Evolutionary conservation across 2,329 filamentous ascomycete genomes (phyloP).

Genomic region (Epichloe gansuensis): DNA sequence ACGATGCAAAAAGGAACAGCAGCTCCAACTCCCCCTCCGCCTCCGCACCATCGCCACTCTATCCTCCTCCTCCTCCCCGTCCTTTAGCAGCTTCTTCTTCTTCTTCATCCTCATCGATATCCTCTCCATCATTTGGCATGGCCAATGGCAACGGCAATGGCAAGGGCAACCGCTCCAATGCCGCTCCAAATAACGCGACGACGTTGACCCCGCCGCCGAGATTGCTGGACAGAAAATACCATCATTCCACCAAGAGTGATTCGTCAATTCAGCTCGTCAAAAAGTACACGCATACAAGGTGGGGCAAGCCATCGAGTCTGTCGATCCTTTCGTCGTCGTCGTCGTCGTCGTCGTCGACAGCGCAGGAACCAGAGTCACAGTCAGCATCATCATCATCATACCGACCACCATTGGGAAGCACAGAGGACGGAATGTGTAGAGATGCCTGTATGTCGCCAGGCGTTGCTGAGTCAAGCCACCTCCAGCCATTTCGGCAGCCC

Average conservation of each 20-base stretch:
- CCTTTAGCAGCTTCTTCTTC: neutral
- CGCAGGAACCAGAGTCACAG: neutral
- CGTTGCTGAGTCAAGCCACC: neutral
- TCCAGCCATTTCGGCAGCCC: neutral
- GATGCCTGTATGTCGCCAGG: neutral
- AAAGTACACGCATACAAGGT: conserved; percentile 1
- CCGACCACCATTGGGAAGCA: neutral
- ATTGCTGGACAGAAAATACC: conserved; percentile 3
- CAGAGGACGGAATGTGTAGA: neutral
- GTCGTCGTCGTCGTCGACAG: neutral
- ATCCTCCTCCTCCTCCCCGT: neutral
- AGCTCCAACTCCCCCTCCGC: neutral
- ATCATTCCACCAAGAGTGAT: conserved; percentile 1
- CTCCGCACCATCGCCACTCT: neutral
- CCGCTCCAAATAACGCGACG: neutral
- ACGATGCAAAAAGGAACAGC: neutral
- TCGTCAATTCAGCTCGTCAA: neutral
- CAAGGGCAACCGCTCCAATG: neutral
- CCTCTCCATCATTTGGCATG: neutral
- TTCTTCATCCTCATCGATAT: neutral
- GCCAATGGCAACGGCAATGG: neutral
- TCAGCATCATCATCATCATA: neutral
- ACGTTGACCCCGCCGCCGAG: conserved; percentile 4
- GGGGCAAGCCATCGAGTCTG: conserved; percentile 3
- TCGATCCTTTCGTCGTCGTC: neutral